Evolutionary conservation across 2,329 filamentous ascomycete species (phyloP), one percentile per base, ranked within the genome.

Genomic region (Ophiostoma triangulosporum): DNA sequence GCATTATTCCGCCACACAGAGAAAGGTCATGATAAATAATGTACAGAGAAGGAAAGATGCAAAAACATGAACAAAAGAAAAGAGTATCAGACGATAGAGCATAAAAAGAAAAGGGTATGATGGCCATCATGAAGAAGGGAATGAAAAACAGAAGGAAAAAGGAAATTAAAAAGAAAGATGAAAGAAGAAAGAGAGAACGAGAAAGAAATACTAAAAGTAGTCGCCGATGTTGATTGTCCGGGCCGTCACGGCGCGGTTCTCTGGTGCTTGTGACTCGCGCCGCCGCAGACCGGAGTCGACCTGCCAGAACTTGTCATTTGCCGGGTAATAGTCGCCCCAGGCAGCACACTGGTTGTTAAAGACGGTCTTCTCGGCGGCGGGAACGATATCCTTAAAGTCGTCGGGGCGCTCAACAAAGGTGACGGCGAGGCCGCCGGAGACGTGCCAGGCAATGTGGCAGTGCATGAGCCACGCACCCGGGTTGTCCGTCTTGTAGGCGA

Each of bases 391-490:
- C 12, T n/a, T n/a, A 9, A 60, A 51, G 14, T 58, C 57, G 9
- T 22, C 24, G 9, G 58, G 52, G 15, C 57, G 56, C 57, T 62
- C 76, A 9, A 77, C 54, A 58, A 77, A 76, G 62, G 76, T 74
- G 43, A 76, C 61, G 5, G 68, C 72, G 4, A 77, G 66, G 45
- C 72, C 73, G 56, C 69, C 66, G 31, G 62, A 64, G 12, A 72
- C 65, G 60, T 77, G 74, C 72, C 68, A 74, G 20, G 69, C 69
- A 58, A 73, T 72, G 59, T 73, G 70, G 61, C 70, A 73, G 58
- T 73, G 70, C 60, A 73, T 63, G 48, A 70, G 58, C 70, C 70
- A 73, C 14, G 66, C 61, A 40, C 73, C 74, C 0, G 73, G 74
- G 56, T 76, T 76, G 60, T 77, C 69, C 0, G 69, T 64, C 52